Evolutionary conservation across 2,329 filamentous ascomycete species (phyloP).

Genomic region (Sclerotinia subarctica): DNA sequence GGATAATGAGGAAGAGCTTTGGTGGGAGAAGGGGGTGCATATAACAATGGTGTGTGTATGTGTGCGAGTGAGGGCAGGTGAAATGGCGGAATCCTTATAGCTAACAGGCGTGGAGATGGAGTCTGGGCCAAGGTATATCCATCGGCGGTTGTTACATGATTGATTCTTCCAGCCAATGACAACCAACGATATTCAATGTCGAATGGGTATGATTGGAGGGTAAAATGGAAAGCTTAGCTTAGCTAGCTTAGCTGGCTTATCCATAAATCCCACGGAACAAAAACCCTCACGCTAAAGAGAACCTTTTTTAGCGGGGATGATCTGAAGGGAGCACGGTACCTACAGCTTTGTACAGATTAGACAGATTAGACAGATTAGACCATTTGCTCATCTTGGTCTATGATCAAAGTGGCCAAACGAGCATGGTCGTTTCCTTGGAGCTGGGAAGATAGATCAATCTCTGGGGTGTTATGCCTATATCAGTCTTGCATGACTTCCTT

Average conservation of each 20-base stretch:
- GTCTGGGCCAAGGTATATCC: background rate
- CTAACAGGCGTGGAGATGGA: background rate
- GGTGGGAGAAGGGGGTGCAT: background rate
- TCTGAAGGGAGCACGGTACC: slow-evolving; percentile 9
- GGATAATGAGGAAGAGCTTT: background rate
- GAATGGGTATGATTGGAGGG: background rate
- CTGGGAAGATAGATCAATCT: background rate
- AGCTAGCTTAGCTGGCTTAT: background rate
- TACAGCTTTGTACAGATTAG: background rate
- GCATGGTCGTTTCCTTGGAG: background rate
- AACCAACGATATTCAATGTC: background rate
- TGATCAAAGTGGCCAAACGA: background rate
- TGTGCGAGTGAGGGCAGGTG: background rate
- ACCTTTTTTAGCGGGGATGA: slow-evolving; percentile 1
- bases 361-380: background rate
- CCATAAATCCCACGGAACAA: background rate
- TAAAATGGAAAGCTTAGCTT: background rate
- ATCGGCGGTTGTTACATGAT: background rate
- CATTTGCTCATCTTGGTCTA: background rate
- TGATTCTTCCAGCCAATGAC: background rate
- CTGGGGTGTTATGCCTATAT: background rate
- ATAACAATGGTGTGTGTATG: background rate
- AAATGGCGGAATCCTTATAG: background rate
- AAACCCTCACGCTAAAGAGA: background rate
- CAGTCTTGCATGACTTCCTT: background rate